These are phyloP conservation scores for Nannochloris sp. DNA, from an alignment of 139 green algal species.

Conservation along the genomic window DNA sequence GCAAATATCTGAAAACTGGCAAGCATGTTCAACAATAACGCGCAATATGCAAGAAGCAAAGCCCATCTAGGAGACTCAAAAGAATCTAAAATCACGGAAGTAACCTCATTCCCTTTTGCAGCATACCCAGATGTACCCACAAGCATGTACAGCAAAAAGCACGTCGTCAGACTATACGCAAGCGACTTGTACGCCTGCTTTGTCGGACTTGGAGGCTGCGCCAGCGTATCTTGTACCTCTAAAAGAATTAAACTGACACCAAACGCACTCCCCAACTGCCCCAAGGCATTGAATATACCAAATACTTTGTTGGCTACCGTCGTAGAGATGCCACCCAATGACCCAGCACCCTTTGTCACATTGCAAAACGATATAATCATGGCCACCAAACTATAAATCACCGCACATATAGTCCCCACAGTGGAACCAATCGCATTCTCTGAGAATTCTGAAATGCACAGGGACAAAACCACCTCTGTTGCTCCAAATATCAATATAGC, in stretches of 20 bases:
- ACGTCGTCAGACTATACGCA: slow-evolving; percentile 5
- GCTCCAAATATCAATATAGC: slow-evolving; percentile 17
- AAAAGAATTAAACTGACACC: slow-evolving; percentile 10
- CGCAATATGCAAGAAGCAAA: slow-evolving; percentile 24
- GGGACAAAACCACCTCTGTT: slow-evolving; percentile 20
- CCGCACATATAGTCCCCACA: slow-evolving; percentile 16
- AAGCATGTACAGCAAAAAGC: slow-evolving; percentile 29
- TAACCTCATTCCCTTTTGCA: slow-evolving; percentile 21
- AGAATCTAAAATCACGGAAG: slow-evolving; percentile 21
- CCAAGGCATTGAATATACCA: slow-evolving; percentile 27
- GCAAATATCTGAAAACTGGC: slow-evolving; percentile 25
- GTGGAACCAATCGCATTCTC: slow-evolving; percentile 15
- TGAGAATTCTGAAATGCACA: slow-evolving; percentile 22
- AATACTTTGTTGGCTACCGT: slow-evolving; percentile 12
- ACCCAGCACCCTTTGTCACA: slow-evolving; percentile 8
- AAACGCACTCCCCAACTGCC: slow-evolving; percentile 17
- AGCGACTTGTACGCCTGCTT: slow-evolving; percentile 21
- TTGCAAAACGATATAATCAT: slow-evolving; percentile 12
- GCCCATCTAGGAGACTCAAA: slow-evolving; percentile 14
- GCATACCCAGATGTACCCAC: slow-evolving; percentile 26
- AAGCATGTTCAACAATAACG: slow-evolving; percentile 37
- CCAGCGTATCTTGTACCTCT: slow-evolving; percentile 24
- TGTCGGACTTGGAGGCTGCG: slow-evolving; percentile 20
- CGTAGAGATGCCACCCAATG: not conserved
- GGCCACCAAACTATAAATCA: slow-evolving; percentile 24